Conservation (phyloP, 2,329 filamentous ascomycete species). For the Fusarium pseudograminearum region DNA sequence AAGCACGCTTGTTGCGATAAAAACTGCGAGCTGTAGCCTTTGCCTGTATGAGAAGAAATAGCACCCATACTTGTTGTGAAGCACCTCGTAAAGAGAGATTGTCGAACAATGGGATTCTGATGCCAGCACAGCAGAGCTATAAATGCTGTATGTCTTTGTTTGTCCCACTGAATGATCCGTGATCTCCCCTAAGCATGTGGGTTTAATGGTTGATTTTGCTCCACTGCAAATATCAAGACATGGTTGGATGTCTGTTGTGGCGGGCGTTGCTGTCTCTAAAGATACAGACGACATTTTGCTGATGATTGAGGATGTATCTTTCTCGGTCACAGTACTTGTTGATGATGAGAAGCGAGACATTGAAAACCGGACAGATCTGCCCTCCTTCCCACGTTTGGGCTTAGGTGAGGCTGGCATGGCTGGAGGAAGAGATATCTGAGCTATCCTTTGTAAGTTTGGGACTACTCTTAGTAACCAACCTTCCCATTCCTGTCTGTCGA, state of each 20-base stretch:
- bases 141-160: not conserved
- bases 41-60: not conserved
- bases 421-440: no score
- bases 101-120: not conserved
- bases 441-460: not conserved
- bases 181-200: not conserved
- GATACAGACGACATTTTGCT: no score
- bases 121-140: not conserved
- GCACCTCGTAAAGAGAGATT: not conserved
- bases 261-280: fast-evolving
- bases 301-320: not conserved
- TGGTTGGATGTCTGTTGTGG: not conserved
- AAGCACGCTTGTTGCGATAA: not conserved
- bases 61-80: not conserved
- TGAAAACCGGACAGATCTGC: not conserved
- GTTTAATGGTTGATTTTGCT: not conserved
- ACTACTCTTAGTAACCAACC: not conserved
- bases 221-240: not conserved
- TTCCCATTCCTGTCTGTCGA: not conserved
- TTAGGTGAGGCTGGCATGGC: no score
- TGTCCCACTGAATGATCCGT: not conserved
- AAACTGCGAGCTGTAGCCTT: not conserved
- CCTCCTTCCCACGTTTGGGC: not conserved
- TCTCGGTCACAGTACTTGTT: not conserved
- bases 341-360: not conserved